These are phyloP conservation scores for Termitomyces sp. DNA, from an alignment of 768 basidiomycete genomes.

Conservation along the genomic window DNA sequence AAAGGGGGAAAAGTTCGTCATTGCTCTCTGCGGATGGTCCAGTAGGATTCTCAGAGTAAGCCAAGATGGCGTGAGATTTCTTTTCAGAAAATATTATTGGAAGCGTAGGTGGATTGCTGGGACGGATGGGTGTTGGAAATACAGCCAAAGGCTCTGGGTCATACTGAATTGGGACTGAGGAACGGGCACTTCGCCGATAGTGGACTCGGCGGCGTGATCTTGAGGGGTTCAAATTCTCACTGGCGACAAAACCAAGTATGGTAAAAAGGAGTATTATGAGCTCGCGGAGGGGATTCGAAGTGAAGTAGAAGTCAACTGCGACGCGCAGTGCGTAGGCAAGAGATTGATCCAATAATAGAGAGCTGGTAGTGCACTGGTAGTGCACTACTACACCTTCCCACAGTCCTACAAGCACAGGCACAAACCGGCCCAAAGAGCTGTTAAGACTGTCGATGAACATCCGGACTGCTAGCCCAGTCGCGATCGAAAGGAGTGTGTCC, in stretches of 20 bases:
- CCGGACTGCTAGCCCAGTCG: slow-evolving; percentile 37
- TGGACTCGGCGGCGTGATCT: slow-evolving; percentile 20
- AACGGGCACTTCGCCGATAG: slow-evolving; percentile 16
- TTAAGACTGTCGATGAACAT: slow-evolving; percentile 23
- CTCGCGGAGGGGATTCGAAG: slow-evolving; percentile 25
- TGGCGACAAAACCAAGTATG: slow-evolving; percentile 25
- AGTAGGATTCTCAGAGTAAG: slow-evolving; percentile 23
- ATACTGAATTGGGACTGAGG: slow-evolving; percentile 25
- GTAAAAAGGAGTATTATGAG: slow-evolving; percentile 33
- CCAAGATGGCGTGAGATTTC: slow-evolving; percentile 23
- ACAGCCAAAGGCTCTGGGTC: slow-evolving; percentile 7
- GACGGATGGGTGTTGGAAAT: slow-evolving; percentile 14
- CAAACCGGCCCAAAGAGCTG: slow-evolving; percentile 21
- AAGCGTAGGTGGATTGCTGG: slow-evolving; percentile 28
- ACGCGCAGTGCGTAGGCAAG: slow-evolving; percentile 39
- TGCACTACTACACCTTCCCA: slow-evolving; percentile 64
- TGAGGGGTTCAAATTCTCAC: slow-evolving; percentile 25
- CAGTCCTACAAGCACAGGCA: slow-evolving; percentile 37
- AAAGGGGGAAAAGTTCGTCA: slow-evolving; percentile 18
- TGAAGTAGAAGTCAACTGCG: slow-evolving; percentile 34
- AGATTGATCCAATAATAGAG: slow-evolving; percentile 29
- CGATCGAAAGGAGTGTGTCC: slow-evolving; percentile 36
- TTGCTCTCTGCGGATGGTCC: slow-evolving; percentile 19
- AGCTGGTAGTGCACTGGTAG: slow-evolving; percentile 23
- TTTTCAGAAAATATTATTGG: slow-evolving; percentile 35